A percentile compares a stretch with the other conserved stretches of the same genome.
These are phyloP conservation scores for Cicer arietinum DNA, from an alignment of 306 rosid species.

Conservation along the genomic window DNA sequence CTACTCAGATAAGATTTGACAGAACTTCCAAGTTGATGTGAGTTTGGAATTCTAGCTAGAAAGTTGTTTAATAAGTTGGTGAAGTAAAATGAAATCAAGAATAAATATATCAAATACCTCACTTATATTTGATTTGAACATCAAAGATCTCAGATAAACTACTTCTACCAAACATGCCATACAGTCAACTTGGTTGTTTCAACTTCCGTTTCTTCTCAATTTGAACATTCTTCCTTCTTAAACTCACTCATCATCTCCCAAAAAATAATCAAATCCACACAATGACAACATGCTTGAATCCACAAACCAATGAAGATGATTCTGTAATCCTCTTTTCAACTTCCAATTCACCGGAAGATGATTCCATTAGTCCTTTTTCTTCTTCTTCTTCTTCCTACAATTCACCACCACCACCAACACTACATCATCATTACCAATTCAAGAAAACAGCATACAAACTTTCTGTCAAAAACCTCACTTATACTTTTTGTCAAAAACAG, in stretches of 20 bases:
- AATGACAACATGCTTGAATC: conserved; percentile 57
- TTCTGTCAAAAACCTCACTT: conserved; percentile 63
- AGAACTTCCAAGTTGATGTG: background rate
- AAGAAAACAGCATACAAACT: conserved; percentile 43
- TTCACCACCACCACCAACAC: conserved; percentile 52
- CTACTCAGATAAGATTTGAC: background rate
- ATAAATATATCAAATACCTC: background rate
- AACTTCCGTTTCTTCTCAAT: conserved; percentile 52
- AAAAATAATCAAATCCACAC: conserved; percentile 29
- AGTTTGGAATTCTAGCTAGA: conserved; percentile 27
- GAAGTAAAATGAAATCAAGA: conserved; percentile 24
- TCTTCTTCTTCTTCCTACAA: conserved; percentile 68
- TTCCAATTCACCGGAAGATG: conserved; percentile 70
- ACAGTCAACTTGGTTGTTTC: conserved; percentile 49
- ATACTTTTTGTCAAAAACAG: conserved; percentile 55
- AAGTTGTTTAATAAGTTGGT: conserved; percentile 21
- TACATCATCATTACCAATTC: background rate
- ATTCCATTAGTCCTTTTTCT: conserved; percentile 49
- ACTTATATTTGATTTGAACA: conserved; percentile 16
- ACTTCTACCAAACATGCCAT: conserved; percentile 52
- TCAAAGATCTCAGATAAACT: conserved; percentile 49
- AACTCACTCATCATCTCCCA: conserved; percentile 35
- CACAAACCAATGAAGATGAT: conserved; percentile 61
- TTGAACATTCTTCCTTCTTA: conserved; percentile 39
- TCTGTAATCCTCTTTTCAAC: conserved; percentile 62